A percentile compares a stretch with the other conserved stretches of the same genome.
Conservation (phyloP, 1,284 basidiomycete genomes). For the Xanthoconium separans region DNA sequence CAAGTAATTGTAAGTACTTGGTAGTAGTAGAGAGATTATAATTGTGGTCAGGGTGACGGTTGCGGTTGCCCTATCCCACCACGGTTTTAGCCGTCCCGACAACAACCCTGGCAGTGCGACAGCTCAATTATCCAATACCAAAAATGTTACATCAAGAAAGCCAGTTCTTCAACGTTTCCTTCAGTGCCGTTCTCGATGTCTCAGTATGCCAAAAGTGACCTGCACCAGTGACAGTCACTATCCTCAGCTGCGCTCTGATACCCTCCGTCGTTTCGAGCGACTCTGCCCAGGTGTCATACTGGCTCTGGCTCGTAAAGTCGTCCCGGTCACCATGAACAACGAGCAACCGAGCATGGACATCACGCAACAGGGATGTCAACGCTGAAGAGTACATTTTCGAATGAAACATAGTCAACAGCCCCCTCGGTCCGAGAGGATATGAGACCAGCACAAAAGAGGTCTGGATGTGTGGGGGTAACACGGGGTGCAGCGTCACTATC, state of each 20-base stretch:
- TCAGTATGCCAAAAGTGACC: slow-evolving; percentile 48
- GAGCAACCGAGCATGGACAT: slow-evolving; percentile 52
- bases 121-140: not conserved
- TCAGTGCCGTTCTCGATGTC: slow-evolving; percentile 19
- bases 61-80: slow-evolving; percentile 18
- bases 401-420: slow-evolving; percentile 68
- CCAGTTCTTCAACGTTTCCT: slow-evolving; percentile 25
- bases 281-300: slow-evolving; percentile 57
- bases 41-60: slow-evolving; percentile 25
- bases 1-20: slow-evolving; percentile 11
- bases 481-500: slow-evolving; percentile 62
- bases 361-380: slow-evolving; percentile 47
- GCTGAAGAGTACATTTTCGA: slow-evolving; percentile 49
- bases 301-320: slow-evolving; percentile 61
- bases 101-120: slow-evolving; percentile 13
- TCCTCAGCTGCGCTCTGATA: slow-evolving; percentile 18
- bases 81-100: no score
- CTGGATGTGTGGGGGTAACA: slow-evolving; percentile 43
- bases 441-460: slow-evolving; percentile 72
- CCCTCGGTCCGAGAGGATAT: slow-evolving; percentile 71
- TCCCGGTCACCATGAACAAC: slow-evolving; percentile 68
- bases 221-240: slow-evolving; percentile 39
- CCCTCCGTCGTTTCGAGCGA: slow-evolving; percentile 34
- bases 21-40: slow-evolving; percentile 10
- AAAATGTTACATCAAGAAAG: slow-evolving; percentile 1